Evolutionary conservation across 1,284 basidiomycete species (phyloP), one percentile per base, ranked within the genome.

Genomic region (Ceratobasidium sp.): DNA sequence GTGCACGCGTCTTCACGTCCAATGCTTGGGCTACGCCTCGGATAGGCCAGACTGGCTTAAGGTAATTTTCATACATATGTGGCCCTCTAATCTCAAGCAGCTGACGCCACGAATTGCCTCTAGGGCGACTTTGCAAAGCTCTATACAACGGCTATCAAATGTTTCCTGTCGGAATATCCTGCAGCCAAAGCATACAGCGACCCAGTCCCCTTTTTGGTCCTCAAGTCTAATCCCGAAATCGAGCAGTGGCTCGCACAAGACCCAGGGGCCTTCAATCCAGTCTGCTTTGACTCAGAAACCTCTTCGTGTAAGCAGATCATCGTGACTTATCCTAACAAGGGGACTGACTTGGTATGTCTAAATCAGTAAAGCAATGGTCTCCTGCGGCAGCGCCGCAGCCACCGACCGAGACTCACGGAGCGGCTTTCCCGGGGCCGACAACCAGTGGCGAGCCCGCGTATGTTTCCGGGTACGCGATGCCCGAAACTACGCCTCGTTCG

Each of bases 11-110:
- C 65, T 69, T 55, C 65, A 69, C 28, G 65, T 69, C 21, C 65
- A 69, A n/a, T 69, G 65, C 28, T 21, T 69, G 5, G 65, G 65
- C 2, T 69, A 69, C 41, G 65, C 65, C 14, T 69, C 65, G 18
- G 65, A 69, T 53, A 69, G 65, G 26, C 65, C 65, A 46, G 65
- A 69, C 41, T 69, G 65, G 65, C 41, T 69, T 12, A 69, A 69
- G 65, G 65, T 58, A 58, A 28, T 30, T 45, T 34, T 21, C 41
- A 39, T 41, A 34, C n/a, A 6, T 10, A 28, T 34, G 23, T 9
- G 1, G 2, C 12, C 34, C 16, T 12, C 1, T 45, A 26, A 28
- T 30, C 21, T 10, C 45, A 10, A n/a, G 6, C 28, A 46, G 48
- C 65, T 69, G 41, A 69, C 53, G 52, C 50, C 65, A 53, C 28